These are phyloP conservation scores for Hirsutella thompsonii DNA, from an alignment of 2,329 filamentous ascomycete species.

Conservation along the genomic window DNA sequence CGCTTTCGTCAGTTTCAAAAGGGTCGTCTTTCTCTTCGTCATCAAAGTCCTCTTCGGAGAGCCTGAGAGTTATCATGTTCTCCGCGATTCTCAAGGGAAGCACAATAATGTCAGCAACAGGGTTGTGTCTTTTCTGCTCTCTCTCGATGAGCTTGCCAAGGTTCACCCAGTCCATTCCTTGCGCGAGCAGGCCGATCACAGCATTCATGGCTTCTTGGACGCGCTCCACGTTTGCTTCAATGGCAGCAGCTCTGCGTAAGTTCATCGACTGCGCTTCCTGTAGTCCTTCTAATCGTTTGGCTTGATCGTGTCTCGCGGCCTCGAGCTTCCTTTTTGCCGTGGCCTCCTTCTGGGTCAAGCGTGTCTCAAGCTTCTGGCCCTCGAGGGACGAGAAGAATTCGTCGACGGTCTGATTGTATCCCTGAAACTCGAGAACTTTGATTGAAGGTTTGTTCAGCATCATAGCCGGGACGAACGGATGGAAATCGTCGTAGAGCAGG, in stretches of 20 bases:
- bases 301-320: slow-evolving; percentile 70
- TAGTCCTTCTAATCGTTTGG: slow-evolving; percentile 70
- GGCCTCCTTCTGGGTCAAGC: slow-evolving; percentile 69
- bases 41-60: slow-evolving; percentile 57
- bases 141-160: slow-evolving; percentile 79
- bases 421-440: slow-evolving; percentile 62
- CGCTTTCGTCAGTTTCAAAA: slow-evolving; percentile 57
- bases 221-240: slow-evolving; percentile 79
- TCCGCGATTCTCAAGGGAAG: slow-evolving; percentile 82
- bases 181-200: slow-evolving; percentile 78
- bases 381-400: slow-evolving; percentile 97
- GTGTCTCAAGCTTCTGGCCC: slow-evolving; percentile 79
- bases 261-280: slow-evolving; percentile 74
- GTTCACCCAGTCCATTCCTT: slow-evolving; percentile 97
- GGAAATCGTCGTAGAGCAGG: slow-evolving; percentile 84
- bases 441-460: slow-evolving; percentile 55
- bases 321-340: slow-evolving; percentile 75
- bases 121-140: slow-evolving; percentile 69
- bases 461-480: slow-evolving; percentile 78
- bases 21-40: slow-evolving; percentile 45
- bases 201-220: slow-evolving; percentile 90
- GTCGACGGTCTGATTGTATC: slow-evolving; percentile 88
- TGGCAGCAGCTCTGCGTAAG: slow-evolving; percentile 75
- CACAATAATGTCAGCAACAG: slow-evolving; percentile 77
- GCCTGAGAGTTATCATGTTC: slow-evolving; percentile 68